A percentile compares a stretch with the other conserved stretches of the same genome.
phyloP scores from a whole-genome alignment of 352 stramenopile genomes.

The Phytophthora macrochlamydospora region DNA sequence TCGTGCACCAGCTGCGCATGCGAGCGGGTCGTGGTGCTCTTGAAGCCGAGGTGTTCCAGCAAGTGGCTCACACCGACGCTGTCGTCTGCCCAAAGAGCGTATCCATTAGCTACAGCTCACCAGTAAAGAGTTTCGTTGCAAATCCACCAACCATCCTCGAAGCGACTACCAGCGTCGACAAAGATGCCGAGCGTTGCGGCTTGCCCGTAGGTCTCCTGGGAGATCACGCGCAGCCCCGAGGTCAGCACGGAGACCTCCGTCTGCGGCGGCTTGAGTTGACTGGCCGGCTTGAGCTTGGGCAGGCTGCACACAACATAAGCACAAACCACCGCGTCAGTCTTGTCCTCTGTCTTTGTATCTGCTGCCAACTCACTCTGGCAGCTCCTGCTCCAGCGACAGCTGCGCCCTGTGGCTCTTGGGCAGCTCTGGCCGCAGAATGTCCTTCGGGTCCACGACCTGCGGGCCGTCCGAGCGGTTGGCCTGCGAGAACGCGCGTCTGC shows the following conservation, averaged over 20 bases:
- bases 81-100: conserved; percentile 28
- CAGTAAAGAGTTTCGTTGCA: too few relatives aligned
- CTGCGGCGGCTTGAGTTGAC: conserved; percentile 83
- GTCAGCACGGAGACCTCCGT: conserved; percentile 93
- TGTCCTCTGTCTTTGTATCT: background rate
- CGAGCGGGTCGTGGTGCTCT: conserved; percentile 88
- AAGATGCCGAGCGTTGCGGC: conserved; percentile 95
- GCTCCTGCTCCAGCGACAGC: conserved; percentile 62
- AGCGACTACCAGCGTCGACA: conserved; percentile 90
- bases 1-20: conserved; percentile 89
- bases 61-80: conserved; percentile 93
- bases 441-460: conserved; percentile 38
- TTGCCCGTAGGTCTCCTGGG: conserved; percentile 96
- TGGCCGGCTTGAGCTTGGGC: conserved; percentile 84
- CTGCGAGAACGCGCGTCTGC: conserved; percentile 47
- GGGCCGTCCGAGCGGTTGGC: conserved; percentile 16
- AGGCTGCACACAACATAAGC: conserved; percentile 36
- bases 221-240: conserved; percentile 96
- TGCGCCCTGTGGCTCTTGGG: conserved; percentile 45
- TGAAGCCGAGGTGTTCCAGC: conserved; percentile 96
- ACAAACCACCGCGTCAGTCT: background rate
- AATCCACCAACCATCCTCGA: conserved; percentile 57
- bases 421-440: conserved; percentile 63
- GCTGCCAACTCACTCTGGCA: conserved; percentile 39
- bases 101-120: too few relatives aligned